Conservation (phyloP, 257 asterid genomes). For the Verbena officinalis region DNA sequence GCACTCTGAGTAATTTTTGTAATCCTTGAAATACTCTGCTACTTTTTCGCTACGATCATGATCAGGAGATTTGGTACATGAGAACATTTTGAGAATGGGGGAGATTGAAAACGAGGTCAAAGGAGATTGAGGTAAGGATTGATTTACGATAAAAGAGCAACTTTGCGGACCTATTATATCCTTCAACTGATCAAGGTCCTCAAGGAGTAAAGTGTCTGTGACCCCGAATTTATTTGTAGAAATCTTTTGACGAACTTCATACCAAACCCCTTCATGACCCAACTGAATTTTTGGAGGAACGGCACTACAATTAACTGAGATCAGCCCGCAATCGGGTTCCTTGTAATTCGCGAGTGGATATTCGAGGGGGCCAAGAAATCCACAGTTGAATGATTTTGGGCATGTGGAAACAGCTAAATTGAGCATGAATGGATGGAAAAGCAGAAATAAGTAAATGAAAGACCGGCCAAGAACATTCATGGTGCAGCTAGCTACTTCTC, state of each 20-base stretch:
- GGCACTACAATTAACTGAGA: constrained; percentile 17
- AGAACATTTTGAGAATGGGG: constrained; percentile 32
- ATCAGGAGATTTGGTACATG: constrained; percentile 12
- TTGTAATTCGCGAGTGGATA: constrained; percentile 32
- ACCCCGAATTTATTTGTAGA: constrained; percentile 16
- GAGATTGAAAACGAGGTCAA: constrained; percentile 25
- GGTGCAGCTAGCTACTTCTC: no score
- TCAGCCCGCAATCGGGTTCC: constrained; percentile 38
- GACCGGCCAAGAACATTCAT: no score
- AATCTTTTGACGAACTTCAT: neutral
- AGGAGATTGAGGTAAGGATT: constrained; percentile 12
- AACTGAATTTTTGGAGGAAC: constrained; percentile 32
- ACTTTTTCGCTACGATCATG: neutral
- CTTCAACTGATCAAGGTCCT: accelerated
- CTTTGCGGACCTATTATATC: no score
- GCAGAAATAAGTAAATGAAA: no score
- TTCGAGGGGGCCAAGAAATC: constrained; percentile 20
- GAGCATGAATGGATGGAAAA: no score
- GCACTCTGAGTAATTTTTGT: neutral
- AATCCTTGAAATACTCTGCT: neutral
- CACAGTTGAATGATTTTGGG: constrained; percentile 36
- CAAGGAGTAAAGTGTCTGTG: neutral
- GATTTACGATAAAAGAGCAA: constrained; percentile 15
- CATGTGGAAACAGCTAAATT: constrained; percentile 29
- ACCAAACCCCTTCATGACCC: constrained; percentile 1